Conservation (phyloP, 2,329 filamentous ascomycete genomes). For the Ceratocystis eucalypticola region DNA sequence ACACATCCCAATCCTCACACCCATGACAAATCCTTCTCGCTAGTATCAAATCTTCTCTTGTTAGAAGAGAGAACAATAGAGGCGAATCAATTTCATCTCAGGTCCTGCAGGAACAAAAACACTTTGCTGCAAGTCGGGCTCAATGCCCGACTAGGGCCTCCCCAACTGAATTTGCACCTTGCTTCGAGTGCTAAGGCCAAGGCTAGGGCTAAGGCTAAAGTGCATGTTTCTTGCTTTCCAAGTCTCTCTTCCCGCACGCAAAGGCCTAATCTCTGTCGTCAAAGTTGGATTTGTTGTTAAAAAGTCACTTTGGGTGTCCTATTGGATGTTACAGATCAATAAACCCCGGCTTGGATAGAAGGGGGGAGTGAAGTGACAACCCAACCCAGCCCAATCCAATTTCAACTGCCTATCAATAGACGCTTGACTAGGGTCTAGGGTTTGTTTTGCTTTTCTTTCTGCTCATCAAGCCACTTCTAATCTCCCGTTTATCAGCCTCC, state of each 20-base stretch:
- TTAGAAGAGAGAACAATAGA: neutral
- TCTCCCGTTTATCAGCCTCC: neutral
- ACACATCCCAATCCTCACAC: neutral
- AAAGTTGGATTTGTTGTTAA: too few relatives aligned
- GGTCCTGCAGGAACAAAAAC: slow-evolving; percentile 3
- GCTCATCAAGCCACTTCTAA: neutral
- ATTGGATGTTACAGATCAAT: too few relatives aligned
- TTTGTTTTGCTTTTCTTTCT: neutral
- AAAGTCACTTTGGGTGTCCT: too few relatives aligned
- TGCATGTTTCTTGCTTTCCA: neutral
- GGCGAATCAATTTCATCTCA: neutral
- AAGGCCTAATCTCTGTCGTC: neutral
- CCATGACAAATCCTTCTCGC: slow-evolving; percentile 4
- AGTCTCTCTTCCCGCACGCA: neutral
- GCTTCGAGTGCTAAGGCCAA: neutral
- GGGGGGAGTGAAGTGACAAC: too few relatives aligned
- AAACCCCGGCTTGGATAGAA: too few relatives aligned
- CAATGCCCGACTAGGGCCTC: too few relatives aligned
- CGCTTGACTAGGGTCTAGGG: neutral
- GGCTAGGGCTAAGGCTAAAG: neutral
- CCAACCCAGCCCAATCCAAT: too few relatives aligned
- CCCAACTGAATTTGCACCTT: neutral
- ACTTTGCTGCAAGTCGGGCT: neutral
- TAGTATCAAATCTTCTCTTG: neutral
- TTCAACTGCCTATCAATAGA: too few relatives aligned